These are phyloP conservation scores for Aspergillus nanangensis DNA, from an alignment of 495 filamentous ascomycete genomes.

Conservation along the genomic window DNA sequence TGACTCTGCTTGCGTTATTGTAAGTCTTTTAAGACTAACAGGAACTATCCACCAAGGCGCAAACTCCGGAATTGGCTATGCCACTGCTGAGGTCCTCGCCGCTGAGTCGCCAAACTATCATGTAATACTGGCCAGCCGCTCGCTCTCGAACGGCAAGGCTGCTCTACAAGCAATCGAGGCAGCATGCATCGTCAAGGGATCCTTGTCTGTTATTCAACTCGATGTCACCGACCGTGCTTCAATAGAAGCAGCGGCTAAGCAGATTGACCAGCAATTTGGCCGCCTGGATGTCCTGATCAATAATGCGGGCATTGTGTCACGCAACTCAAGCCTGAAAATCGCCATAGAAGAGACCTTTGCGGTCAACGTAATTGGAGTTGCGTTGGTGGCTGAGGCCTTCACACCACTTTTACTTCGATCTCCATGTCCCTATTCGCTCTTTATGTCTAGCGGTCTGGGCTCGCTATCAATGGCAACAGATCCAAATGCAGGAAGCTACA, in stretches of 20 bases:
- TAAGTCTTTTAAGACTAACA: not conserved
- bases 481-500: not conserved
- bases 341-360: not conserved
- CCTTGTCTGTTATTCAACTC: not conserved
- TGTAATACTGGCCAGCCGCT: not conserved
- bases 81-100: not conserved
- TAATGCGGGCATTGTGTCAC: not conserved
- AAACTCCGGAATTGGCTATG: constrained; percentile 1
- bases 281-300: not conserved
- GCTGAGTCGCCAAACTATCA: not conserved
- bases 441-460: not conserved
- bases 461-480: not conserved
- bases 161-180: not conserved
- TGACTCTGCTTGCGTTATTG: not conserved
- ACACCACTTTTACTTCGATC: not conserved
- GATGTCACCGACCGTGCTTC: not conserved
- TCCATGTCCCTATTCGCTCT: not conserved
- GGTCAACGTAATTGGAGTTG: not conserved
- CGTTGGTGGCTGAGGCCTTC: not conserved
- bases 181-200: not conserved
- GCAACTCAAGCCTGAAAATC: not conserved
- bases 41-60: not conserved
- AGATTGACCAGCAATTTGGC: not conserved
- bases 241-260: not conserved
- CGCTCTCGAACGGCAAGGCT: not conserved